Base-by-base conservation (phyloP, 371 early-diverging fungal species). In the Rhizopus arrhizus region DNA sequence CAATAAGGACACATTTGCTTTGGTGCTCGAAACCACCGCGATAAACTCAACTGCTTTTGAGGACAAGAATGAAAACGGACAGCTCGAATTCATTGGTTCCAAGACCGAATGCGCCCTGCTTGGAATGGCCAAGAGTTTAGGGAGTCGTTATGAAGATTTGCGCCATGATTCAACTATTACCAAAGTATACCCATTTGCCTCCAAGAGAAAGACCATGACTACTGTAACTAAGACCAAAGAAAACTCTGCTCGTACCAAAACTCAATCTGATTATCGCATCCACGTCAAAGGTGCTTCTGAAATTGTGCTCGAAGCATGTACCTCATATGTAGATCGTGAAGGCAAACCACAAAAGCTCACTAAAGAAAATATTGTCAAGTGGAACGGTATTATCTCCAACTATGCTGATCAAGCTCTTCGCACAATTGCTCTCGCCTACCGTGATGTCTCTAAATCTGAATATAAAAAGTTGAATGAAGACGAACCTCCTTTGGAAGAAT, bases 101-200 rank as follows among this genome's bases (percentile, higher is more conserved):
- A 95, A 94, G 81, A 96, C 95, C 29, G 99, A 99, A 76, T 86
- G 89, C 52, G 98, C 98, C 4, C 71, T 99, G 38, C 82, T 99
- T 55, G 86, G 87, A 36, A 89, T 88, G 35, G 68, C 81, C 68
- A 89, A 83, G 70, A 38, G 16, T 4, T 73, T 86, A 51, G 92
- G 89, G 12, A 82, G 66, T 51, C 87, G 85, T 53, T 88, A 84
- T 73, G 83, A 74, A 49, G 69, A 65, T 41, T 66, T 85, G 36
- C 85, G 94, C 48, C 70, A 83, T n/a, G 78, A 85, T 56, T 52
- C 71, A 67, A 82, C 80, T 41, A 61, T 81, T 6, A 72, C 70
- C 47, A 79, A 83, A 52, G 82, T 89, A 7, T 91, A 86, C 58
- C 93, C 93, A 22, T 94, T 94, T 72, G 84, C 92, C n/a, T 91